Evolutionary conservation across 345 rosid species (phyloP), one percentile per base, ranked within the genome.

Genomic region (Salix suchowensis): DNA sequence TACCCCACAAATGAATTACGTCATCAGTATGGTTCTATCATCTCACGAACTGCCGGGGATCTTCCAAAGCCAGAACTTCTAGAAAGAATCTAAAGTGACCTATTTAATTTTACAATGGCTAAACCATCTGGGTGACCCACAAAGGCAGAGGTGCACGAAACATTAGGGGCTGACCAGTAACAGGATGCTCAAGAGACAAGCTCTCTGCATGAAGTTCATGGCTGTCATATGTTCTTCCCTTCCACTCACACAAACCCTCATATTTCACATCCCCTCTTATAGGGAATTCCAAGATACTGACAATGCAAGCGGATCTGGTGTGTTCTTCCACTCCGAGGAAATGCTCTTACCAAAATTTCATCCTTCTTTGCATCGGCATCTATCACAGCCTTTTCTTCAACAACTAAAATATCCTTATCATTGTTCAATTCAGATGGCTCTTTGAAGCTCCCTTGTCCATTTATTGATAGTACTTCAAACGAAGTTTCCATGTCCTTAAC

Each of bases 301-400:
- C 94, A 91, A 79, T 93, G 99, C 86, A 96, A 81, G 36, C 94
- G 94, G 58, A 93, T 91, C 86, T 93, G 98, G 88, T 96, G 99
- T 0, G 98, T 96, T 77, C 92, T 89, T 69, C 98, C 98, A 82
- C 92, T 95, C 78, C 60, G 74, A 42, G 98, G 98, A 70, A 84
- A 86, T 23, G 92, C 98, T 68, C 94, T 90, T 7, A 89, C 91
- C 81, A 95, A 82, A 79, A 93, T 83, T 84, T 88, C 92, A 44
- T 81, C 88, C 72, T 79, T 83, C 61, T 62, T 76, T 16, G 66
- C 83, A 67, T 54, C 83, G 68, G 52, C 76, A 65, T 76, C 77
- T 32, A 40, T 19, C 66, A 60, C 81, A 40, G 86, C 83, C 79
- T 86, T 85, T 30, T 86, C 85, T 64, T 91, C 87, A 40, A 84